Evolutionary conservation across 768 basidiomycete genomes (phyloP), one percentile per base, ranked within the genome.

Genomic region (Termitomyces bulborhizus): DNA sequence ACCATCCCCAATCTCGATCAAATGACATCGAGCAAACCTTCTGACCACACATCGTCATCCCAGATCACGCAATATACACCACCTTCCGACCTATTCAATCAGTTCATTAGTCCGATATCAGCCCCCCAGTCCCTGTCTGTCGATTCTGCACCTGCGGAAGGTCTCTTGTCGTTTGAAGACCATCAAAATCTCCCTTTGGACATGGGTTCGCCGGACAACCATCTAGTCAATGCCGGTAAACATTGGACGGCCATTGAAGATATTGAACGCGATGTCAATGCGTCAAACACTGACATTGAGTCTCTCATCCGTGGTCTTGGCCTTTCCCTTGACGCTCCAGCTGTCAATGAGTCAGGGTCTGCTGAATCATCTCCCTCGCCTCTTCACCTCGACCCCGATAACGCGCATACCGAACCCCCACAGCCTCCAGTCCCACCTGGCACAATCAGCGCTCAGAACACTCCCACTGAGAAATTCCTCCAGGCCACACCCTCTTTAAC

Each of bases 181-280:
- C 41, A 47, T 61, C n/a, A 50, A 40, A 50, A 29, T 40, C 26
- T 27, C 5, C n/a, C 7, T 9, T 24, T 39, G 47, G 34, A 56
- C 44, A 36, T 55, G 31, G 51, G 31, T 37, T 31, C 53, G 7
- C 43, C 46, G 15, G 46, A 60, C 21, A 16, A 18, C n/a, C 32
- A 26, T 26, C 5, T 51, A 7, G 24, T 16, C 2, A 55, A 60
- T 32, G 45, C 59, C 13, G 49, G 46, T 7, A 57, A 58, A 27
- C 55, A 57, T 1, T 90, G 88, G 75, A 78, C 74, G 46, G 76
- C 73, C 34, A 74, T 88, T 0, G 65, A 76, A 27, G 86, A 86
- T 57, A 84, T 93, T 44, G 83, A 85, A 56, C 76, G 78, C 45
- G 87, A 90, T 54, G 88, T 93, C 27, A 83, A 85, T 58, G 80